Evolutionary conservation across 2,329 filamentous ascomycete species (phyloP).

Genomic region (Neospermospora avenae): DNA sequence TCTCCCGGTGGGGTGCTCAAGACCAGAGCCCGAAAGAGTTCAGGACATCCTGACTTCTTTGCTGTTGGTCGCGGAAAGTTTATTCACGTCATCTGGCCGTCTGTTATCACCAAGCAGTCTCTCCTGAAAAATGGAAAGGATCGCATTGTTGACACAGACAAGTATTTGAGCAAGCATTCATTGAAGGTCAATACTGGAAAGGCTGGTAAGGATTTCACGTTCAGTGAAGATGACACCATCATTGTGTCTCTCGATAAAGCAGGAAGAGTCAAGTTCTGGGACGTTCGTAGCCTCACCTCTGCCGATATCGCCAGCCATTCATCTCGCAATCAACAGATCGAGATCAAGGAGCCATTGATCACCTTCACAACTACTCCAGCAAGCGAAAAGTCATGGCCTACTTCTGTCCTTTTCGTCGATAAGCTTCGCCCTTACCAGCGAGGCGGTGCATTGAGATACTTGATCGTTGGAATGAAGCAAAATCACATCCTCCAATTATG

Average conservation of each 20-base stretch:
- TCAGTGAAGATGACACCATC: constrained; percentile 92
- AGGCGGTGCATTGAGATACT: constrained; percentile 84
- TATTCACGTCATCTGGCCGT: constrained; percentile 81
- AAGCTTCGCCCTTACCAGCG: constrained; percentile 93
- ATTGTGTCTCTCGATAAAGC: constrained; percentile 97
- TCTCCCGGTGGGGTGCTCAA: constrained; percentile 89
- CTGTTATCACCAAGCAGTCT: constrained; percentile 59
- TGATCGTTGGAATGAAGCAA: constrained; percentile 97
- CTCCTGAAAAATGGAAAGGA: constrained; percentile 62
- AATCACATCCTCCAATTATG: constrained; percentile 98
- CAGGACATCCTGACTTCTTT: constrained; percentile 87
- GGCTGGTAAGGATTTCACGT: constrained; percentile 96
- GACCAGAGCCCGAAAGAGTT: constrained; percentile 88
- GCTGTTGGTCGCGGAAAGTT: constrained; percentile 94
- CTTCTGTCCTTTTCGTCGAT: constrained; percentile 92
- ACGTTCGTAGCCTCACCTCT: constrained; percentile 74
- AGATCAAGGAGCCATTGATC: constrained; percentile 82
- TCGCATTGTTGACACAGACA: constrained; percentile 78
- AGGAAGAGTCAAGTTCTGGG: constrained; percentile 96
- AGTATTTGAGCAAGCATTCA: constrained; percentile 79
- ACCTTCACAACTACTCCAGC: constrained; percentile 84
- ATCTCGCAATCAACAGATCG: constrained; percentile 43
- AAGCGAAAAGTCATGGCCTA: constrained; percentile 93
- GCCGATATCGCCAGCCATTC: constrained; percentile 30
- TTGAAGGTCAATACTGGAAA: constrained; percentile 96